Conservation (phyloP, 139 green algal genomes). For the Picochlorum costavermella region DNA sequence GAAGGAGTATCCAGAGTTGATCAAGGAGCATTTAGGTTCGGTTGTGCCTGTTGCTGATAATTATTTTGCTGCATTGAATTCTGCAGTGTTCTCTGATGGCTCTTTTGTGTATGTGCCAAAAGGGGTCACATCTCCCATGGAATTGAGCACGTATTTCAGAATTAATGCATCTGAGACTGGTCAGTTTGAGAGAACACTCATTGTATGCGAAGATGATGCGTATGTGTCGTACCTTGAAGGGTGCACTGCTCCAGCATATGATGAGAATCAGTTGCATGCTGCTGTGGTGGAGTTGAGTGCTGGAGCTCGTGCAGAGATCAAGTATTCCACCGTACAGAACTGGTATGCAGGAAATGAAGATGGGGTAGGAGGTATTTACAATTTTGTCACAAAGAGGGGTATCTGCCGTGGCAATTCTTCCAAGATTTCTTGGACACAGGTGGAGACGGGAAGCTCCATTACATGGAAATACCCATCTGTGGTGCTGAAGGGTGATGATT, state of each 20-base stretch:
- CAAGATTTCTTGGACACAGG: constrained; percentile 99
- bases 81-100: constrained; percentile 94
- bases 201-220: constrained; percentile 87
- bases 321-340: constrained; percentile 99
- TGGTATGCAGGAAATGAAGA: constrained; percentile 93
- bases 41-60: constrained; percentile 94
- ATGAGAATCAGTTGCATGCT: constrained; percentile 94
- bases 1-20: constrained; percentile 89
- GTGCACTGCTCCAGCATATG: constrained; percentile 91
- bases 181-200: constrained; percentile 98
- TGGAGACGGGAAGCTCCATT: constrained; percentile 96
- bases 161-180: constrained; percentile 96
- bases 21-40: constrained; percentile 84
- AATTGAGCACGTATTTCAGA: constrained; percentile 98
- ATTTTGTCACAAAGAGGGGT: constrained; percentile 99
- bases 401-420: constrained; percentile 83
- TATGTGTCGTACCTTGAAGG: constrained; percentile 97
- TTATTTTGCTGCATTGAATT: constrained; percentile 97
- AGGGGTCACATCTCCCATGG: constrained; percentile 92
- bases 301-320: constrained; percentile 86
- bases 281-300: constrained; percentile 93
- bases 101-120: constrained; percentile 98
- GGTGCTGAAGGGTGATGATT: constrained; percentile 89
- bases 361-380: constrained; percentile 95
- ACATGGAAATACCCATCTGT: constrained; percentile 99